phyloP scores from a whole-genome alignment of 2,329 filamentous ascomycete genomes.

The Trichoderma oligosporum region DNA sequence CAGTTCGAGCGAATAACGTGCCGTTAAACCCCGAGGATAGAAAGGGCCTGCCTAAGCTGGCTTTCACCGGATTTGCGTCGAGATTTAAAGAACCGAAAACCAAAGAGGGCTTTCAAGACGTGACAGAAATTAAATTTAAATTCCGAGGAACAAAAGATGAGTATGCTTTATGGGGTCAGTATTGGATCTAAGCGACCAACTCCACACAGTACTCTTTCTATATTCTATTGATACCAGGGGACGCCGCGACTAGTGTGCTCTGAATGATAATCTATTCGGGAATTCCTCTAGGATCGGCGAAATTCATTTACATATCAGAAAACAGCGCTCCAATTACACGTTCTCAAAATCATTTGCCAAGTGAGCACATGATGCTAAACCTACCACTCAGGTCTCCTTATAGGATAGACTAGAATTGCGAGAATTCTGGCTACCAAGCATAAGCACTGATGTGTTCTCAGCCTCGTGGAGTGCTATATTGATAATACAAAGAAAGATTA shows the following conservation, averaged over 20 bases:
- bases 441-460: background rate
- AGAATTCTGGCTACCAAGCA: background rate
- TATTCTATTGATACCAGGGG: background rate
- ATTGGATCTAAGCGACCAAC: constrained; percentile 58
- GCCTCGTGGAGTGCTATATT: background rate
- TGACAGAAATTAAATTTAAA: constrained; percentile 70
- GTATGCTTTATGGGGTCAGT: constrained; percentile 67
- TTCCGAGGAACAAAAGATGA: constrained; percentile 69
- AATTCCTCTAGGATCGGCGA: background rate
- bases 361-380: background rate
- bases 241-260: background rate
- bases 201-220: background rate
- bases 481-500: background rate
- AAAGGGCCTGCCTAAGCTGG: constrained; percentile 67
- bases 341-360: background rate
- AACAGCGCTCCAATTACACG: background rate
- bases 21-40: constrained; percentile 81
- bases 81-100: constrained; percentile 68
- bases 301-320: background rate
- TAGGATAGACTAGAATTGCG: background rate
- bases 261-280: background rate
- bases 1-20: constrained; percentile 67
- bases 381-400: background rate
- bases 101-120: constrained; percentile 79
- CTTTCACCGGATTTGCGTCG: constrained; percentile 71